These are phyloP conservation scores for Podila epicladia DNA, from an alignment of 192 early-diverging fungal species.

Conservation along the genomic window DNA sequence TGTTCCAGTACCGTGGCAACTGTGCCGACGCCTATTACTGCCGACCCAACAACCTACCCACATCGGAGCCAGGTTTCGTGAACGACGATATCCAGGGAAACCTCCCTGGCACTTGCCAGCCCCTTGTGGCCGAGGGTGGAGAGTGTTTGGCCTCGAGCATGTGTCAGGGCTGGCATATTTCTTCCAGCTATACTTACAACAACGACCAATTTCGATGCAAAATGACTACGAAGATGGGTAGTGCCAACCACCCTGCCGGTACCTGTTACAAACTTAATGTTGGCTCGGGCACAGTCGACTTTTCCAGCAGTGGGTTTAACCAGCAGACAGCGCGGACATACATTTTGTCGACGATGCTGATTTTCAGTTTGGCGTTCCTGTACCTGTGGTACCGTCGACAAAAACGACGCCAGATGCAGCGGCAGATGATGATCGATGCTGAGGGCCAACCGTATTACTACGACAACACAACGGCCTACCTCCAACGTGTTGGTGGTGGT, in stretches of 20 bases:
- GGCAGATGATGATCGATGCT: not conserved
- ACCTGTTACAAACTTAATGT: slow-evolving; percentile 1
- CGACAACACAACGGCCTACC: not conserved
- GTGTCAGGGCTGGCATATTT: slow-evolving; percentile 32
- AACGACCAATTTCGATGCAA: slow-evolving; percentile 31
- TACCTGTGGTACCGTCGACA: slow-evolving; percentile 41
- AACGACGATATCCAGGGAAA: not conserved
- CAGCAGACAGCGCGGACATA: slow-evolving; percentile 20
- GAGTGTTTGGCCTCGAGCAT: slow-evolving; percentile 10
- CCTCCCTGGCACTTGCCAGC: slow-evolving; percentile 29
- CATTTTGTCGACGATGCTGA: slow-evolving; percentile 18
- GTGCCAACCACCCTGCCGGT: slow-evolving; percentile 1
- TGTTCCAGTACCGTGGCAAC: slow-evolving; percentile 40
- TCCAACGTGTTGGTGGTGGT: slow-evolving; percentile 2
- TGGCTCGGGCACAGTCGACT: not conserved
- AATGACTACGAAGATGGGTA: not conserved
- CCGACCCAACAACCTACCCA: slow-evolving; percentile 1
- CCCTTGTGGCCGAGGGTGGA: not conserved
- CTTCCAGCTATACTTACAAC: slow-evolving; percentile 8
- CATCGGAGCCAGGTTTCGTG: too few relatives aligned
- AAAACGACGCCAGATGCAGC: slow-evolving; percentile 5
- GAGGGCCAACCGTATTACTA: not conserved
- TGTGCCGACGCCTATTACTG: slow-evolving; percentile 34
- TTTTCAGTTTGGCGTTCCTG: slow-evolving; percentile 17
- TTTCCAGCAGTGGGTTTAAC: not conserved